Evolutionary conservation across 257 asterid genomes (phyloP), one percentile per base, ranked within the genome.

Genomic region (Cordia subcordata): DNA sequence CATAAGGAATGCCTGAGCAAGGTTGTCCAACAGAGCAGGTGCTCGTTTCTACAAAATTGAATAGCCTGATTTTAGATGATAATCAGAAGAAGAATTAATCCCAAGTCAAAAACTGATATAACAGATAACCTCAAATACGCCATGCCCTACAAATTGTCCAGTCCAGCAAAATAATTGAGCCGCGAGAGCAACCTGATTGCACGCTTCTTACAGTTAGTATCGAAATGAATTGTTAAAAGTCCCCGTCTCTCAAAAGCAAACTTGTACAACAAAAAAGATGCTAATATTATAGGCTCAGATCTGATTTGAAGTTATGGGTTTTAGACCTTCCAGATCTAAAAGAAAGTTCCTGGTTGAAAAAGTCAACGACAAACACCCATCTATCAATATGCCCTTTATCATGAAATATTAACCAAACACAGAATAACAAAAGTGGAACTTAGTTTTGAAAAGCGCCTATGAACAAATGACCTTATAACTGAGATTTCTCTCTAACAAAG

Each of bases 121-220:
- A 61, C 58, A 47, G 42, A 68, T 75, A 55, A 89, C 99, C 96
- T 93, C 99, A 70, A 93, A 93, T 18, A 86, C 75, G 1, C 96
- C 97, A 57, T 93, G 99, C 60, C 99, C 97, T 53, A 89, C 60
- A 81, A 86, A 86, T 72, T 89, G 97, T 57, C 89, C 90, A 1
- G 85, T 83, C 99, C 99, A 93, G 87, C 99, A 86, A 22, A 93
- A n/a, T 60, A 93, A 22, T 75, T 93, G 96, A 69, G 95, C 85
- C 22, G 73, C 92, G 53, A 85, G 79, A 73, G 75, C 95, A 64
- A 86, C 85, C 99, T 93, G 86, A 66, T 38, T 58, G 65, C 42
- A 46, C 17, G 37, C 69, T 37, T 57, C 39, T 58, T 57, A 51
- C 27, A 60, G 39, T 69, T 35, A 75, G 58, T 54, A 58, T 42